phyloP scores from a whole-genome alignment of 2,329 filamentous ascomycete species.

The Botrytis elliptica region DNA sequence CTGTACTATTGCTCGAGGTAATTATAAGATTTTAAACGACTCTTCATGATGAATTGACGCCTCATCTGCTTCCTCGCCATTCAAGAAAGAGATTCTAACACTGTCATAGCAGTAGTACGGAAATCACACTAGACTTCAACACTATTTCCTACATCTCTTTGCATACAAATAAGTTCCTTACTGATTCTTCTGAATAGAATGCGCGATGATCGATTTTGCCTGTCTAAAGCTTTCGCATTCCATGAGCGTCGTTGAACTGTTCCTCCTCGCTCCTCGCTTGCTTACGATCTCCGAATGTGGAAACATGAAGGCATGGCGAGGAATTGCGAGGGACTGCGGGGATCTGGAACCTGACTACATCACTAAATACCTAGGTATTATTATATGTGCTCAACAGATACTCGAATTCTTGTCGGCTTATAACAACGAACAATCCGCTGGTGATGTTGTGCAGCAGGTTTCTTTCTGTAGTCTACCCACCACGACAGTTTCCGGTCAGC shows the following conservation, averaged over 20 bases:
- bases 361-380: no score
- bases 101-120: not conserved
- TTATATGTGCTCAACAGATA: not conserved
- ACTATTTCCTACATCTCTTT: not conserved
- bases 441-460: not conserved
- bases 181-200: not conserved
- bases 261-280: not conserved
- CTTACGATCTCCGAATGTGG: not conserved
- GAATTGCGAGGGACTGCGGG: not conserved
- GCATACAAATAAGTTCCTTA: not conserved
- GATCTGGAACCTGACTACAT: not conserved
- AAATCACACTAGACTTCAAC: not conserved
- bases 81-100: not conserved
- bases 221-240: not conserved
- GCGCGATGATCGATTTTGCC: not conserved
- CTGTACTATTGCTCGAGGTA: no score
- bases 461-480: not conserved
- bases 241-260: not conserved
- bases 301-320: not conserved
- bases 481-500: not conserved
- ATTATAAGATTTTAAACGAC: no score
- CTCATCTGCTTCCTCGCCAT: not conserved
- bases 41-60: not conserved
- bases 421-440: not conserved
- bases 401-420: not conserved